Evolutionary conservation across 176 grass and related monocot species (phyloP).

Genomic region (Saccharum spontaneum): DNA sequence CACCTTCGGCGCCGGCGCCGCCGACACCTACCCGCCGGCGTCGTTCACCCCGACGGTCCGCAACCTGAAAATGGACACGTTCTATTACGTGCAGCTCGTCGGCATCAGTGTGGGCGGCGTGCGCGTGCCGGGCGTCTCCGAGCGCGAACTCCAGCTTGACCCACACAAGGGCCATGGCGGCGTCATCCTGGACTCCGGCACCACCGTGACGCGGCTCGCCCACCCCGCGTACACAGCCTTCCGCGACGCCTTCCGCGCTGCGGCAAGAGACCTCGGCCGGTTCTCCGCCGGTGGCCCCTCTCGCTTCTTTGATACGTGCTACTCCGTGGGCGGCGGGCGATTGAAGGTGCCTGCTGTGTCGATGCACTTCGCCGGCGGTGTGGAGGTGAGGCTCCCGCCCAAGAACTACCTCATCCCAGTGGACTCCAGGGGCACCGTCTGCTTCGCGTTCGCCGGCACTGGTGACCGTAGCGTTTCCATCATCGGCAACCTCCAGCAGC

Average conservation of each 20-base stretch:
- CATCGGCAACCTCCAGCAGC: neutral
- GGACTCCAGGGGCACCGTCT: constrained; percentile 76
- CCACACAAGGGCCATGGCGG: constrained; percentile 65
- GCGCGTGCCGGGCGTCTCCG: constrained; percentile 55
- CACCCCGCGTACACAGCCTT: constrained; percentile 61
- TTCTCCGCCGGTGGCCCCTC: constrained; percentile 1
- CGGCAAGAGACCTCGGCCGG: constrained; percentile 32
- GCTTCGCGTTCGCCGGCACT: constrained; percentile 85
- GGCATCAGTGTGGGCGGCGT: constrained; percentile 78
- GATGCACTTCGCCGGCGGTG: constrained; percentile 70
- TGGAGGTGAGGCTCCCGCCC: constrained; percentile 54
- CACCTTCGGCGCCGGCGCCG: constrained; percentile 42
- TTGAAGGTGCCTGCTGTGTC: constrained; percentile 88
- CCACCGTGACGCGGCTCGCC: constrained; percentile 73
- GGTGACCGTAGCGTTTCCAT: neutral
- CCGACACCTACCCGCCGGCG: neutral
- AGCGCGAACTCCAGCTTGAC: constrained; percentile 63
- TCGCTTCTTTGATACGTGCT: too few species aligned
- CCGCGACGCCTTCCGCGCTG: constrained; percentile 74
- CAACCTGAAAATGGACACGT: constrained; percentile 72
- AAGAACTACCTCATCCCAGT: constrained; percentile 98
- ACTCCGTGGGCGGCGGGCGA: too few species aligned
- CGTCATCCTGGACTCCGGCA: constrained; percentile 94
- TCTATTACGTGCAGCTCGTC: constrained; percentile 72
- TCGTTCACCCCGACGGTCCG: constrained; percentile 65